Base-by-base conservation (phyloP, 176 grass and related monocot genomes). In the Triticum urartu region DNA sequence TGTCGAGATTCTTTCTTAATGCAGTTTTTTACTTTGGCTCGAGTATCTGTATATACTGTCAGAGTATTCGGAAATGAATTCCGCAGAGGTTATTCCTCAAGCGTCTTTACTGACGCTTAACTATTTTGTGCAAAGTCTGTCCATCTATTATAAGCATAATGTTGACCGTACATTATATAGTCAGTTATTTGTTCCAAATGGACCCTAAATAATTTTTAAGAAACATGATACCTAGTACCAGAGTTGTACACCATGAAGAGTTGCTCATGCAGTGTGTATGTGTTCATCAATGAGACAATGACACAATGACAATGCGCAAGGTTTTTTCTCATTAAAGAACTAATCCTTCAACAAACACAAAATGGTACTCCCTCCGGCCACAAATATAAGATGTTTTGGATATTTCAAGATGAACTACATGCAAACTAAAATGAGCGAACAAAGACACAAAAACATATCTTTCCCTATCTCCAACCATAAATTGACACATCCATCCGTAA, bases 31-130 rank as follows among this genome's bases (percentile, higher is more conserved):
- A 50, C 79, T 47, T 62, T 87, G 62, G 32, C 58, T 68, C 59
- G 38, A 80, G 38, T 40, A 50, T 56, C 40, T 87, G 75, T 69
- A 63, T 35, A 84, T 80, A 54, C 73, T 28, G 24, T 28, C 50
- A 11, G 73, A 81, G 78, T 80, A 43, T 66, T 76, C 22, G 2
- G 24, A 22, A 25, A 83, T 56, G n/a, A 35, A 67, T 34, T 68
- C 34, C 82, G 66, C 33, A 15, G 40, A 12, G 5, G 43, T 21
- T 71, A 40, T 61, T 42, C 17, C 26, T n/a, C 17, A 30, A 3
- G 52, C 13, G 33, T 4, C 6, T 68, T 25, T 18, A 54, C 15
- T 54, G 50, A 17, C 15, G 5, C 50, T 17, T 18, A 54, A 42
- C 5, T 64, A 9, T 72, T 58, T 67, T 6, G 18, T 9, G 6